phyloP scores from a whole-genome alignment of 371 early-diverging fungal species.

The Zychaea mexicana region DNA sequence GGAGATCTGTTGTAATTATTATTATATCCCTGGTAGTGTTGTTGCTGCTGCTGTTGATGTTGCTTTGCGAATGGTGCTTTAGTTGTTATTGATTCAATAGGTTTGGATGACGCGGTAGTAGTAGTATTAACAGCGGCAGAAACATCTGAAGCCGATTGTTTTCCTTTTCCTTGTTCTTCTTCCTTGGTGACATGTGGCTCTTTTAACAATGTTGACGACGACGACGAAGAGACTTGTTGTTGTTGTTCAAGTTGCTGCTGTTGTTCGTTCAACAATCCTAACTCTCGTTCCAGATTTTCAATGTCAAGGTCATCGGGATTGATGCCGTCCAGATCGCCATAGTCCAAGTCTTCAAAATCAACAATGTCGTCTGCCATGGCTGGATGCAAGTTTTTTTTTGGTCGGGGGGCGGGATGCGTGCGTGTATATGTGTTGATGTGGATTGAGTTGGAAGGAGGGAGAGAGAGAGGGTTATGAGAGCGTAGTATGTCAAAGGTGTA shows the following conservation, averaged over 20 bases:
- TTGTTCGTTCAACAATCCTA: slow-evolving; percentile 1
- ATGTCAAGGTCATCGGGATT: slow-evolving; percentile 13
- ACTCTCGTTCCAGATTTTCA: slow-evolving; percentile 14
- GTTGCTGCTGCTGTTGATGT: not conserved
- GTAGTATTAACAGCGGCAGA: not conserved
- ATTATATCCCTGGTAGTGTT: not conserved
- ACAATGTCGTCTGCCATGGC: slow-evolving; percentile 7
- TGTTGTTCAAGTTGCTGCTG: not conserved
- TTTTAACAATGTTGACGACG: no score
- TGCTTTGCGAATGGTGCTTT: not conserved
- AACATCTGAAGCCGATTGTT: not conserved
- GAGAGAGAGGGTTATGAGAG: no score
- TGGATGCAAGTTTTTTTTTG: not conserved
- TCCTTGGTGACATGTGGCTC: no score
- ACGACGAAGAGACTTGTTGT: not conserved
- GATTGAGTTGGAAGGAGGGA: no score
- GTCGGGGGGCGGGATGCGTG: no score
- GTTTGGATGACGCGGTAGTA: not conserved
- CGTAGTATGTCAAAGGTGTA: no score
- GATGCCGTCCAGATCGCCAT: slow-evolving; percentile 5
- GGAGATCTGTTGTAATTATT: not conserved
- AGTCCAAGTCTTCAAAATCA: slow-evolving; percentile 9
- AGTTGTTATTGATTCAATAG: no score
- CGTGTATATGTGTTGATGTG: no score
- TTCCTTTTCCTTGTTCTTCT: not conserved